Evolutionary conservation across 768 basidiomycete species (phyloP).

Genomic region (Lentinula aciculospora): DNA sequence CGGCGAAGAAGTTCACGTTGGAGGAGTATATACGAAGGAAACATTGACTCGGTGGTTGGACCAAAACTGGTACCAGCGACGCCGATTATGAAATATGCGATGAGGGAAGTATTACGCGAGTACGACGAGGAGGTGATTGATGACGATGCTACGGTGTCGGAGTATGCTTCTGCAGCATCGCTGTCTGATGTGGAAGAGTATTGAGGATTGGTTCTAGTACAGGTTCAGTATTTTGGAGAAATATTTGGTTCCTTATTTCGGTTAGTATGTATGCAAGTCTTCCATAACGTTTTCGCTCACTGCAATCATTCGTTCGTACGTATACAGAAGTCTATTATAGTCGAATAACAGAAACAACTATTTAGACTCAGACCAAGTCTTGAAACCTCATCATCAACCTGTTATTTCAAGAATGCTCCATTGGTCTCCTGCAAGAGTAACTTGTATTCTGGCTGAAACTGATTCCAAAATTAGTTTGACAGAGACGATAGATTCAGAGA

Average conservation of each 20-base stretch:
- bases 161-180: conserved; percentile 54
- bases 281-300: no score
- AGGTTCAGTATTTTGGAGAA: not conserved
- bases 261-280: no score
- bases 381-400: no score
- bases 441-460: conserved; percentile 23
- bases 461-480: not conserved
- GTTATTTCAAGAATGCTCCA: conserved; percentile 19
- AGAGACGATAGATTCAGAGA: not conserved
- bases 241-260: not conserved
- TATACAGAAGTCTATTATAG: no score
- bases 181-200: conserved; percentile 77
- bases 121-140: conserved; percentile 54
- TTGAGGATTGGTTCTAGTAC: conserved; percentile 20
- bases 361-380: no score
- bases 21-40: conserved; percentile 9
- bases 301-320: no score
- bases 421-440: conserved; percentile 21
- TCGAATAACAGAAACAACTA: no score
- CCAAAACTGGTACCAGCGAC: conserved; percentile 74
- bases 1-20: conserved; percentile 9
- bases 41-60: conserved; percentile 26
- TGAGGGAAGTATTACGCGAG: conserved; percentile 79
- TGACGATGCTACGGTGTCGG: conserved; percentile 51
- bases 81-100: conserved; percentile 79